Conservation (phyloP, 1,284 basidiomycete species). For the Ustilago sp. region DNA sequence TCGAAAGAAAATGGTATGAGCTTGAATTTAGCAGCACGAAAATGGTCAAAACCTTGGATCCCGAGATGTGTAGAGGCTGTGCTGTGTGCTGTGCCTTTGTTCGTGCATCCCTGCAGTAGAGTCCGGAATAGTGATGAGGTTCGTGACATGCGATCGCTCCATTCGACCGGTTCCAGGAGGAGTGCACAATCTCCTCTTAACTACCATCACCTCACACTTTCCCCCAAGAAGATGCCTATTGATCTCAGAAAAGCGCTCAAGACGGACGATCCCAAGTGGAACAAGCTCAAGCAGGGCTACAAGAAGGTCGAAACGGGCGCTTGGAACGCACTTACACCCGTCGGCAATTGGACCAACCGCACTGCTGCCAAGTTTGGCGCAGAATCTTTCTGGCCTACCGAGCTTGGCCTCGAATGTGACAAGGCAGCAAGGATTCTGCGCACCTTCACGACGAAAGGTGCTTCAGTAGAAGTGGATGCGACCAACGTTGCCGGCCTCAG, state of each 20-base stretch:
- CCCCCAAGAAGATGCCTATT: constrained; percentile 32
- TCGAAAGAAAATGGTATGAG: not conserved
- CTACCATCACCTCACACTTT: constrained; percentile 1
- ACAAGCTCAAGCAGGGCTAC: constrained; percentile 51
- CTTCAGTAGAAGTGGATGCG: constrained; percentile 49
- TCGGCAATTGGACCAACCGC: constrained; percentile 55
- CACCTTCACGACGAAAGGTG: constrained; percentile 60
- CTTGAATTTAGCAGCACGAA: constrained; percentile 1
- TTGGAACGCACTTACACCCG: constrained; percentile 54
- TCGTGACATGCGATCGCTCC: not conserved
- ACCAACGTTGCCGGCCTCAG: constrained; percentile 37
- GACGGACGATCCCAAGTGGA: constrained; percentile 49
- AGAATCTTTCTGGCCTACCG: constrained; percentile 65
- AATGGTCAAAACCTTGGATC: not conserved
- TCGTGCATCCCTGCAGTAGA: not conserved
- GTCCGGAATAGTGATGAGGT: not conserved
- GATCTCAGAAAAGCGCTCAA: constrained; percentile 49
- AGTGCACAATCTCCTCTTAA: not conserved
- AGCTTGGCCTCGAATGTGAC: constrained; percentile 58
- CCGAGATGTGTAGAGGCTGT: constrained; percentile 5
- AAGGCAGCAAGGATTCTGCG: constrained; percentile 65
- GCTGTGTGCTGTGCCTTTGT: not conserved
- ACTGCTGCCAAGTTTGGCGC: constrained; percentile 57
- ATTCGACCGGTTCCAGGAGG: not conserved
- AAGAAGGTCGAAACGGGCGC: constrained; percentile 62